Evolutionary conservation across 1,284 basidiomycete species (phyloP).

Genomic region (Ustilago hordei): DNA sequence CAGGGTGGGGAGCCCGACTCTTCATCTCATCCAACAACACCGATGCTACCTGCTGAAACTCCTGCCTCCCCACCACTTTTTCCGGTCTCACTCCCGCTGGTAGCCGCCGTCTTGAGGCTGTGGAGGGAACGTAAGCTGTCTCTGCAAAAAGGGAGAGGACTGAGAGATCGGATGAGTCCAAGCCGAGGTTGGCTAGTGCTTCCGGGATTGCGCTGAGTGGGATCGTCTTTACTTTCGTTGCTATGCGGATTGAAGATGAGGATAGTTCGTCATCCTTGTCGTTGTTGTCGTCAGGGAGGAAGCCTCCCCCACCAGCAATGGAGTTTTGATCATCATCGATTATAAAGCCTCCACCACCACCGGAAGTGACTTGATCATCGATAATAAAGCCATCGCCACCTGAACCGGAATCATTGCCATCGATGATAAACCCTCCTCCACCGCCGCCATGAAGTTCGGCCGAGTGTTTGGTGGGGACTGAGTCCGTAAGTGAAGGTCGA

Average conservation of each 20-base stretch:
- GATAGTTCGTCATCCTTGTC: neutral
- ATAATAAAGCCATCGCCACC: constrained; percentile 39
- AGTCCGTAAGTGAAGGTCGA: constrained; percentile 10
- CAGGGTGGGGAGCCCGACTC: neutral
- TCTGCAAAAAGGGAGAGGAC: constrained; percentile 50
- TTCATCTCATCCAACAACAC: constrained; percentile 34
- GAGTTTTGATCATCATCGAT: constrained; percentile 1
- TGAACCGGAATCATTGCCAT: constrained; percentile 4
- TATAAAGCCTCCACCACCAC: constrained; percentile 36
- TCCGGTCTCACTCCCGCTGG: constrained; percentile 25
- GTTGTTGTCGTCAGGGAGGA: neutral
- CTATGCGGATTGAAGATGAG: constrained; percentile 1
- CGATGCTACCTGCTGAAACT: constrained; percentile 51
- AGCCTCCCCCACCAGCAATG: neutral
- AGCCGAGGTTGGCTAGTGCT: constrained; percentile 51
- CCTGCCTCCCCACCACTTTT: constrained; percentile 51
- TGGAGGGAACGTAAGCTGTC: constrained; percentile 36
- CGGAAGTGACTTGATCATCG: constrained; percentile 13
- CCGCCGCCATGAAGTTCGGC: neutral
- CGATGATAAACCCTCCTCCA: constrained; percentile 42
- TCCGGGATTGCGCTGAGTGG: constrained; percentile 50
- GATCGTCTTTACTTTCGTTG: constrained; percentile 27
- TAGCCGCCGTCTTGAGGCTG: constrained; percentile 19
- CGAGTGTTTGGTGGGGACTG: neutral
- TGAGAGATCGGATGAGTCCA: constrained; percentile 38